A percentile compares a stretch with the other conserved stretches of the same genome.
phyloP scores from a whole-genome alignment of 257 asterid species.

The Voacanga thouarsii region DNA sequence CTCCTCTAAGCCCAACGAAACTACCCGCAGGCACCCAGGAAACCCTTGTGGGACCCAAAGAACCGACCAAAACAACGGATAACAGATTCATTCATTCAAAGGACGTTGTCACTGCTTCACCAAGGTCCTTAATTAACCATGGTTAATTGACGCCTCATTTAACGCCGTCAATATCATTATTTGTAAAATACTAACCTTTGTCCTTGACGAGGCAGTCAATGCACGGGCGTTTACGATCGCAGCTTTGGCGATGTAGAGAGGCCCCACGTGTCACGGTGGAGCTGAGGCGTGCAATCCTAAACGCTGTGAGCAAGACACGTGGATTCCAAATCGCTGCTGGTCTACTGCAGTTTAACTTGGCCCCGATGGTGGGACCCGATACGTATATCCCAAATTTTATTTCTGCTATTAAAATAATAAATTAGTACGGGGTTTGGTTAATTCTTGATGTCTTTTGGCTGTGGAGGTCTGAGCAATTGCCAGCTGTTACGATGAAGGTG shows the following conservation, averaged over 20 bases:
- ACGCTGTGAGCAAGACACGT: slow-evolving; percentile 24
- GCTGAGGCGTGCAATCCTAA: slow-evolving; percentile 9
- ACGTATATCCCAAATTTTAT: too few species aligned
- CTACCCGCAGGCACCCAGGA: too few species aligned
- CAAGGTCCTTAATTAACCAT: background rate
- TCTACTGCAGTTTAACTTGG: background rate
- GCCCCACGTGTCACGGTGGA: too few species aligned
- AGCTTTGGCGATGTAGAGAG: too few species aligned
- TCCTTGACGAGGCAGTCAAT: background rate
- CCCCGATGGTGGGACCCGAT: background rate
- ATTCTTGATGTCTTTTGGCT: background rate
- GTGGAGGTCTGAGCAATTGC: background rate
- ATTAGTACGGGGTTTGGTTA: background rate
- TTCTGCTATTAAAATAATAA: too few species aligned
- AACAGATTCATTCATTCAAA: background rate
- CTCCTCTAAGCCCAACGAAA: too few species aligned
- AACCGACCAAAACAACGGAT: background rate
- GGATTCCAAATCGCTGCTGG: slow-evolving; percentile 2
- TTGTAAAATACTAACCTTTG: too few species aligned
- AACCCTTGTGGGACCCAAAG: background rate
- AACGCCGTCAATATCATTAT: background rate
- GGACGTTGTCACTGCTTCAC: background rate
- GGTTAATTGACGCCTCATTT: slow-evolving; percentile 4
- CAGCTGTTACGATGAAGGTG: slow-evolving; percentile 1
- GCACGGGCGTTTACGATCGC: background rate